These are phyloP conservation scores for Iris pallida DNA, from an alignment of 116 monocot genomes.

Conservation along the genomic window DNA sequence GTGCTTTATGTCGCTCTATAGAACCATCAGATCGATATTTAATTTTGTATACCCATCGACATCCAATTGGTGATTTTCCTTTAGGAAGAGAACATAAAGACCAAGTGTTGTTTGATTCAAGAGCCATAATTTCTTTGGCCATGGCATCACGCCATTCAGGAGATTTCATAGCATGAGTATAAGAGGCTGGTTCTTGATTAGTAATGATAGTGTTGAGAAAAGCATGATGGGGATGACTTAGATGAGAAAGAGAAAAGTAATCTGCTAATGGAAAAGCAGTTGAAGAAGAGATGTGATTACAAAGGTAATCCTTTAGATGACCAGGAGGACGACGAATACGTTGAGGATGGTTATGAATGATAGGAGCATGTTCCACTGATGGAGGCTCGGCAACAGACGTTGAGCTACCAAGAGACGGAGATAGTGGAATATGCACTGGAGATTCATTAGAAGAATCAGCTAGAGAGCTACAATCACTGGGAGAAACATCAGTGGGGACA, in stretches of 20 bases:
- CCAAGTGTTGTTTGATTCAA: slow-evolving; percentile 12
- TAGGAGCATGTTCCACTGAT: neutral
- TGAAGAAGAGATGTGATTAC: neutral
- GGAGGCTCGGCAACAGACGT: neutral
- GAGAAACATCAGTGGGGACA: no score
- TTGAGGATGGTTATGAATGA: neutral
- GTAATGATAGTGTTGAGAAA: neutral
- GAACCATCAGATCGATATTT: slow-evolving; percentile 3
- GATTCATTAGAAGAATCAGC: neutral
- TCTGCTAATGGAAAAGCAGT: neutral
- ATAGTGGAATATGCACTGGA: no score
- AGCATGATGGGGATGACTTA: neutral
- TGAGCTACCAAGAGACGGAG: no score
- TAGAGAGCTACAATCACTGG: no score
- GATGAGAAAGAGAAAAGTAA: slow-evolving; percentile 3
- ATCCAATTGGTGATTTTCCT: slow-evolving; percentile 2
- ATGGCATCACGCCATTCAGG: slow-evolving; percentile 4
- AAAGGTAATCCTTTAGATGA: neutral
- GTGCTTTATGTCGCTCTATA: neutral
- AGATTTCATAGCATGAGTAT: slow-evolving; percentile 5
- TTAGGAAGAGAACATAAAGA: slow-evolving; percentile 5
- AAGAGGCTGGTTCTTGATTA: slow-evolving; percentile 2
- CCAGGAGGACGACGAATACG: neutral
- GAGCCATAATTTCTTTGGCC: slow-evolving; percentile 5
- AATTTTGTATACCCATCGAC: neutral